A percentile compares a stretch with the other conserved stretches of the same genome.
These are phyloP conservation scores for Eucalyptus erythrocorys DNA, from an alignment of 345 rosid genomes.

Conservation along the genomic window DNA sequence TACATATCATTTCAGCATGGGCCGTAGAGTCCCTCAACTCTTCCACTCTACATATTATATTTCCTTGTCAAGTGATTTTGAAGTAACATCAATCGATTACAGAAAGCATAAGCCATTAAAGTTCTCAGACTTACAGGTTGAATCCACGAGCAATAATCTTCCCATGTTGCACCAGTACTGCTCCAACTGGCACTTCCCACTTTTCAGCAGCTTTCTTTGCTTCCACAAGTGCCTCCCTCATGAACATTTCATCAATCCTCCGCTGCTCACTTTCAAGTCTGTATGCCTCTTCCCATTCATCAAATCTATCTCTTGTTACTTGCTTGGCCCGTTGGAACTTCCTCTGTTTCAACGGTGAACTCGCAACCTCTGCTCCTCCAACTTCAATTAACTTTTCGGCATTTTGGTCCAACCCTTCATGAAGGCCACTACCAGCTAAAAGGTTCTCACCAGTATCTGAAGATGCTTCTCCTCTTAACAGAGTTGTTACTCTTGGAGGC, in stretches of 20 bases:
- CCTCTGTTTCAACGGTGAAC: slow-evolving; percentile 40
- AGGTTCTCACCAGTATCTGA: slow-evolving; percentile 17
- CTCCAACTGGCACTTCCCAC: slow-evolving; percentile 99
- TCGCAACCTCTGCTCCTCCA: slow-evolving; percentile 16
- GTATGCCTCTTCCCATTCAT: slow-evolving; percentile 98
- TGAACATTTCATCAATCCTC: slow-evolving; percentile 69
- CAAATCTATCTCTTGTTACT: slow-evolving; percentile 66
- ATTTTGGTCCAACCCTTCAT: slow-evolving; percentile 16
- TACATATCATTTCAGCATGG: slow-evolving; percentile 95
- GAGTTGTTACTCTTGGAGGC: slow-evolving; percentile 1
- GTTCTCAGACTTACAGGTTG: slow-evolving; percentile 53
- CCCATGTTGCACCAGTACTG: slow-evolving; percentile 84
- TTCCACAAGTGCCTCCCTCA: slow-evolving; percentile 91
- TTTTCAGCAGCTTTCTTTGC: slow-evolving; percentile 90
- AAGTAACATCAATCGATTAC: background rate
- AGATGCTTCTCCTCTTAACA: slow-evolving; percentile 5
- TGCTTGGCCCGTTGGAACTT: slow-evolving; percentile 65
- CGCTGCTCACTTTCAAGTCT: slow-evolving; percentile 55
- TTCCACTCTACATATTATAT: slow-evolving; percentile 64
- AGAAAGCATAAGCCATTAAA: background rate
- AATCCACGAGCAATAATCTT: slow-evolving; percentile 86
- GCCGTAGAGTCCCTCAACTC: slow-evolving; percentile 93
- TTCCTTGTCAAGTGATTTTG: background rate
- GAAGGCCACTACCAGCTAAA: slow-evolving; percentile 21
- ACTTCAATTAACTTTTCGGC: slow-evolving; percentile 23